Percentiles rank a stretch among this genome's conserved stretches.
These are phyloP conservation scores for Pyrenopolyporus hunteri DNA, from an alignment of 495 filamentous ascomycete genomes.

Conservation along the genomic window DNA sequence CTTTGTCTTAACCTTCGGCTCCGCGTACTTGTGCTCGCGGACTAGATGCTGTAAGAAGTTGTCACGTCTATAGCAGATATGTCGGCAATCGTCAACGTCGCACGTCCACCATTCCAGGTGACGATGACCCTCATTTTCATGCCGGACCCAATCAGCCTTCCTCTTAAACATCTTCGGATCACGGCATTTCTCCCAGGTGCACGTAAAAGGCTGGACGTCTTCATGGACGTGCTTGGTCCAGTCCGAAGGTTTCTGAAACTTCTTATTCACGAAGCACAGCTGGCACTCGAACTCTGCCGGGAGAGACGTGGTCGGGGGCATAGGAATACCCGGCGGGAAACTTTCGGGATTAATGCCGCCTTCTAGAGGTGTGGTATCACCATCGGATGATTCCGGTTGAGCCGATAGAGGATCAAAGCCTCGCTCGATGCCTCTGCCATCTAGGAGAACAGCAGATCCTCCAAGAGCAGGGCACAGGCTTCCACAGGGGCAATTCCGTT, in stretches of 20 bases:
- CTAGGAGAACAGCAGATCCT: conserved; percentile 56
- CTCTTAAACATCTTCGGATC: conserved; percentile 96
- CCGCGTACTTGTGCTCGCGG: conserved; percentile 87
- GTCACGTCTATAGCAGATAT: conserved; percentile 88
- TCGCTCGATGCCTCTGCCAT: conserved; percentile 48
- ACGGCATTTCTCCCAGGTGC: conserved; percentile 82
- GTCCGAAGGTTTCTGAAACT: conserved; percentile 92
- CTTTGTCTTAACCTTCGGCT: conserved; percentile 72
- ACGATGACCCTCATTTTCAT: conserved; percentile 92
- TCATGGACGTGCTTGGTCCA: conserved; percentile 99
- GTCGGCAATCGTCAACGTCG: conserved; percentile 77
- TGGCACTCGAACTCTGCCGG: conserved; percentile 94
- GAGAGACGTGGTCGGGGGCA: conserved; percentile 77
- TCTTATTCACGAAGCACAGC: conserved; percentile 88
- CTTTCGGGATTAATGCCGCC: conserved; percentile 67
- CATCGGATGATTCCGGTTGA: conserved; percentile 63
- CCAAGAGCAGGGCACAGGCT: conserved; percentile 69
- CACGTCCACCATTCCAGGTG: conserved; percentile 95
- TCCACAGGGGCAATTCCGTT: conserved; percentile 63
- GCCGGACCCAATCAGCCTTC: conserved; percentile 96
- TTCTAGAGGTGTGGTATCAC: conserved; percentile 68
- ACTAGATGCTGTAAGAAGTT: conserved; percentile 96
- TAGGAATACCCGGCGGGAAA: conserved; percentile 81
- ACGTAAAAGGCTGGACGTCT: conserved; percentile 94
- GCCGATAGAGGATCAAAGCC: conserved; percentile 48